Evolutionary conservation across 78 protist genomes (phyloP).

Genomic region (Cavenderia fasciculata): DNA sequence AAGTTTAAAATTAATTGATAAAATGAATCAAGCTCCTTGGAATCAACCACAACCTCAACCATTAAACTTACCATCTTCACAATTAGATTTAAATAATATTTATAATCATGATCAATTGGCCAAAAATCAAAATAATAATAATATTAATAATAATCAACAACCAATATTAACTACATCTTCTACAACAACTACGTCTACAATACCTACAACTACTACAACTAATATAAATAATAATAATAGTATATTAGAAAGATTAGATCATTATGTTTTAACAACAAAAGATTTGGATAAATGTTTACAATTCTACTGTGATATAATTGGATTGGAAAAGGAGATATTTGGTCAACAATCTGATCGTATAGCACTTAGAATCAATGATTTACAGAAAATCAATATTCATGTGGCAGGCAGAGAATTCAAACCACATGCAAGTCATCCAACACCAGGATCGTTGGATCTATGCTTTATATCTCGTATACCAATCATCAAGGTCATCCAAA

Average conservation of each 20-base stretch:
- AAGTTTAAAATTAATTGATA: neutral
- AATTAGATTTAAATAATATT: neutral
- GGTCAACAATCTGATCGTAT: conserved; percentile 16
- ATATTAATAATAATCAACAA: neutral
- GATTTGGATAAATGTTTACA: conserved; percentile 2
- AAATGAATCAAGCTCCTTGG: neutral
- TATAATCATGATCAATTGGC: neutral
- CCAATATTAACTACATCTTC: neutral
- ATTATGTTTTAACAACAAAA: conserved; percentile 26
- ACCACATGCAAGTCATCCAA: neutral
- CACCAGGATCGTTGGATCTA: conserved; percentile 39
- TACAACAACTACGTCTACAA: neutral
- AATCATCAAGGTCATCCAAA: neutral
- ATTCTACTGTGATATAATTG: conserved; percentile 23
- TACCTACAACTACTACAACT: neutral
- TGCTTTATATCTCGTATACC: conserved; percentile 30
- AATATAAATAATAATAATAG: neutral
- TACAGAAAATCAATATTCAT: conserved; percentile 64
- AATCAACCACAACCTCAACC: no score
- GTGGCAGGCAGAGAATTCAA: neutral
- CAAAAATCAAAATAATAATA: neutral
- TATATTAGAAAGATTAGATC: conserved; percentile 32
- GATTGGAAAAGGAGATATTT: conserved; percentile 19
- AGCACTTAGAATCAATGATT: conserved; percentile 7
- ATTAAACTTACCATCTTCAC: no score